Evolutionary conservation across 1,139 yeast species (phyloP), one percentile per base, ranked within the genome.

Genomic region (Suhomyces coccinellae): DNA sequence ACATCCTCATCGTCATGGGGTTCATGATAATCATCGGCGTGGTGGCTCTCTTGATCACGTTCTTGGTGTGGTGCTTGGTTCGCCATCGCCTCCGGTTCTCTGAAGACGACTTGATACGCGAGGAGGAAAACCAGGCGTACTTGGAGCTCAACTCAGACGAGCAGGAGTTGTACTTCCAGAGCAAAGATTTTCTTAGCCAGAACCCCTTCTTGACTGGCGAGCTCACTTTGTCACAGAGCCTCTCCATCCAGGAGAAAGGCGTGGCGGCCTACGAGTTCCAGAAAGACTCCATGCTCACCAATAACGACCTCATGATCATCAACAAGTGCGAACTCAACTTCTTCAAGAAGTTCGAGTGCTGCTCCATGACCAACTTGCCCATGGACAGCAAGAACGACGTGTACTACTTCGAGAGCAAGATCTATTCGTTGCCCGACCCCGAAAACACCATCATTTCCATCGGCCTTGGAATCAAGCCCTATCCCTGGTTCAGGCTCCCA

Each of bases 221-320:
- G 41, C 63, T 69, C 54, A 67, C 80, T 43, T 70, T 64, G 46
- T 77, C 75, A 41, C 87, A 73, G 62, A 72, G 67, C 63, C 75
- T 78, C 66, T 72, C 72, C 24, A 88, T 93, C 30, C 96, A 89
- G 58, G 99, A 95, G 57, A 90, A 88, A 63, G 99, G 97, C 0
- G 85, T 95, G 1, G 71, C 79, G 26, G 99, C 99, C 0, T 93
- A 95, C 95, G 95, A 89, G 58, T 93, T 95, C 61, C 79, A 79
- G 48, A 88, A 88, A 36, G 91, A 89, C 58, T 60, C 71, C 13
- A 81, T 78, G 68, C 67, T 81, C 48, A 81, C 79, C 40, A 79
- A 72, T 57, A 83, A 77, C 63, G 86, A 78, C 55, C 65, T 85
- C 16, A 58, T 79, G 48, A 85, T 91, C 16, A 76, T 81, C 44